phyloP scores from a whole-genome alignment of 306 rosid species.

The Acacia melanoxylon region DNA sequence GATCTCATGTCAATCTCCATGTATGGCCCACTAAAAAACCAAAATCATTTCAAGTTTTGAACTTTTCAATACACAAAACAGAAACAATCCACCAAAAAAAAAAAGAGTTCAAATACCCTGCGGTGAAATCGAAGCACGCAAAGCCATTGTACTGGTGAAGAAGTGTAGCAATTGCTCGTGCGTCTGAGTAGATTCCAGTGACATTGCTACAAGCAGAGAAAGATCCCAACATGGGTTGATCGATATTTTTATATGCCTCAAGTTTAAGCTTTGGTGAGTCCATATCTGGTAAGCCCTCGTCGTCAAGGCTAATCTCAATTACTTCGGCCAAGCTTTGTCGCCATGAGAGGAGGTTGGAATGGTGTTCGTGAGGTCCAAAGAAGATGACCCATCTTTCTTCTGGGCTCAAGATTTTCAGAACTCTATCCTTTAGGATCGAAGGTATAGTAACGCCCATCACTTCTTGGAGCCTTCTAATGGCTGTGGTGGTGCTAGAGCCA shows the following conservation, averaged over 20 bases:
- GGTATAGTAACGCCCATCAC: constrained; percentile 77
- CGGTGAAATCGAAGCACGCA: constrained; percentile 87
- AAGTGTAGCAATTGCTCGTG: constrained; percentile 66
- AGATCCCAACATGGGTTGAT: constrained; percentile 76
- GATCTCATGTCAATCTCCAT: constrained; percentile 64
- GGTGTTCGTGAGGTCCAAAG: constrained; percentile 86
- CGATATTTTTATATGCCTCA: constrained; percentile 38
- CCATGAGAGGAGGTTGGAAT: constrained; percentile 89
- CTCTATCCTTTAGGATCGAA: constrained; percentile 57
- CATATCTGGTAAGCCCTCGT: constrained; percentile 59
- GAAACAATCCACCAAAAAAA: not conserved
- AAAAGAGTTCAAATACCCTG: constrained; percentile 46
- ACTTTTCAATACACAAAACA: not conserved
- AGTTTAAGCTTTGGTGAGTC: constrained; percentile 51
- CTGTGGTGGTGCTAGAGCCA: constrained; percentile 74
- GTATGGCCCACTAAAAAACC: constrained; percentile 61
- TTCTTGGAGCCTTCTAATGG: constrained; percentile 84
- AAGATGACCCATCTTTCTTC: constrained; percentile 87
- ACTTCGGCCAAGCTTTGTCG: constrained; percentile 79
- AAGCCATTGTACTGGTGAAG: constrained; percentile 65
- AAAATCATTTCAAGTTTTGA: not conserved
- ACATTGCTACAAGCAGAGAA: constrained; percentile 92
- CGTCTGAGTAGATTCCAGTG: constrained; percentile 71
- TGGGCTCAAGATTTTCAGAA: constrained; percentile 28
- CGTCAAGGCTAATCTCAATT: constrained; percentile 67